Conservation (phyloP, 1,284 basidiomycete genomes). For the Flammula alnicola region DNA sequence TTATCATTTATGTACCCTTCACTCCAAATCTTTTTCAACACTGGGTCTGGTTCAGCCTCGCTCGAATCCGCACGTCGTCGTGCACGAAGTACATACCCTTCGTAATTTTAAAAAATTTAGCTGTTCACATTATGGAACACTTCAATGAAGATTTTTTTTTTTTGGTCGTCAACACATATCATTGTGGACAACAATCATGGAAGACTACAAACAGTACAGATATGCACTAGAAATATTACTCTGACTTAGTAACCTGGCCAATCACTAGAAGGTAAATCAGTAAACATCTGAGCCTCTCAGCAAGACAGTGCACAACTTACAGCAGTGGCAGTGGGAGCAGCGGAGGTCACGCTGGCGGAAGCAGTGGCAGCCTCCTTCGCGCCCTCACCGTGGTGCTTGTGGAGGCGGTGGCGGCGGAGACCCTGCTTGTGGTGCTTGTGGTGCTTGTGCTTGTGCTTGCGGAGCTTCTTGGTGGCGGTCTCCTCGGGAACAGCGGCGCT, state of each 20-base stretch:
- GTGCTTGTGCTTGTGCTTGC: background rate
- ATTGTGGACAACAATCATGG: background rate
- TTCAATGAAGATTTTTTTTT: background rate
- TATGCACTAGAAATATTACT: background rate
- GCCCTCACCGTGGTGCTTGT: background rate
- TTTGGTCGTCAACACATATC: constrained; percentile 6
- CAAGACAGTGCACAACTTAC: too few species aligned
- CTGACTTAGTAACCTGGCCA: background rate
- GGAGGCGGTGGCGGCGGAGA: background rate
- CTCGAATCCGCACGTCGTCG: too few species aligned
- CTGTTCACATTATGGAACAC: too few species aligned
- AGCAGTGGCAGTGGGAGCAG: too few species aligned
- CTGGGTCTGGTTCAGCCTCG: too few species aligned
- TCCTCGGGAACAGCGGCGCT: background rate
- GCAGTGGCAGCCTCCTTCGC: background rate
- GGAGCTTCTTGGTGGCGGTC: background rate
- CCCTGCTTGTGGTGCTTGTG: constrained; percentile 2
- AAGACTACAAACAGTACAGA: constrained; percentile 4
- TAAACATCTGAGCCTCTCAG: background rate
- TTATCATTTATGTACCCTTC: too few species aligned
- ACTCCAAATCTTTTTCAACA: too few species aligned
- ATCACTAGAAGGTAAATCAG: background rate
- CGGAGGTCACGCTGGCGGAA: background rate
- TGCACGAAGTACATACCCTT: too few species aligned
- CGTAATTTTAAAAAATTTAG: too few species aligned